These are phyloP conservation scores for Fusarium musae DNA, from an alignment of 2,329 filamentous ascomycete species.

Conservation along the genomic window DNA sequence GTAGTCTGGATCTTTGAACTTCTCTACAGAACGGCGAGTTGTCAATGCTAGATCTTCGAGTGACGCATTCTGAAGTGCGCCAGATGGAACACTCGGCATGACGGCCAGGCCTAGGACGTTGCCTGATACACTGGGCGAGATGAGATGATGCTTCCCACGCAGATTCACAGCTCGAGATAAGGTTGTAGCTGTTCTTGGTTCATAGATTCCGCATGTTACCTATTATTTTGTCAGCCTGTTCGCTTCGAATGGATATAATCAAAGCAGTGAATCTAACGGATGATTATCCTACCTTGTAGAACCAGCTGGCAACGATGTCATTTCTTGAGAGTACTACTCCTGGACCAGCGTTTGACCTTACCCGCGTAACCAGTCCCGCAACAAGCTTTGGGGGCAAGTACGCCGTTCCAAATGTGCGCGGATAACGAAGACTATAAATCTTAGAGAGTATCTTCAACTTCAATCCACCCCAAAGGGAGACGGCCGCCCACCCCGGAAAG, in stretches of 20 bases:
- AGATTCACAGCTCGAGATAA: not conserved
- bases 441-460: not conserved
- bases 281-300: not conserved
- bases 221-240: accelerated
- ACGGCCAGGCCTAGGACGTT: not conserved
- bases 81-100: not conserved
- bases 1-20: not conserved
- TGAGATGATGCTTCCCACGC: not conserved
- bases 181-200: not conserved
- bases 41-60: accelerated
- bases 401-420: not conserved
- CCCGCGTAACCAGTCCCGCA: not conserved
- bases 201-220: not conserved
- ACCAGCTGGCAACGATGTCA: not conserved
- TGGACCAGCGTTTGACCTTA: not conserved
- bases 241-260: too few relatives aligned
- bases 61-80: accelerated
- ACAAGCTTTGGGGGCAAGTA: not conserved
- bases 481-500: accelerated
- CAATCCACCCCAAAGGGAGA: not conserved
- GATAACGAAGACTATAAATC: not conserved
- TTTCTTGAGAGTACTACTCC: not conserved
- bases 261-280: too few relatives aligned
- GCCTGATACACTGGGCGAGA: not conserved
- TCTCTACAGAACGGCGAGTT: not conserved